Evolutionary conservation across 768 basidiomycete species (phyloP).

Genomic region (Boletus speciosus): DNA sequence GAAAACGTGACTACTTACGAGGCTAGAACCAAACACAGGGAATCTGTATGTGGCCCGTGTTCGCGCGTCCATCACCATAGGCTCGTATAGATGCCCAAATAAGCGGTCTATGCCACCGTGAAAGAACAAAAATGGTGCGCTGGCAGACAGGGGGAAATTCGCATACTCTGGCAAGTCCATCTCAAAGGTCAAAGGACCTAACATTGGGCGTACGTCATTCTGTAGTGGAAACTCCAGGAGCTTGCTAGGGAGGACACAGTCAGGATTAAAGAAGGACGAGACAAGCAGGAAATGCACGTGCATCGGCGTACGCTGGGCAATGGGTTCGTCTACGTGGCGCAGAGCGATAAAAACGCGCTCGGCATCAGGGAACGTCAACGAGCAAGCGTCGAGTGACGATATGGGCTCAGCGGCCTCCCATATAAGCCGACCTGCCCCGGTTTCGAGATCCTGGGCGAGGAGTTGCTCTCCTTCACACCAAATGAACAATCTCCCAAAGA

Average conservation of each 20-base stretch:
- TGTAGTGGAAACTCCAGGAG: slow-evolving; percentile 20
- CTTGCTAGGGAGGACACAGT: slow-evolving; percentile 12
- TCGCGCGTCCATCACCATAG: slow-evolving; percentile 16
- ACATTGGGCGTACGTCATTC: slow-evolving; percentile 6
- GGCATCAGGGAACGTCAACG: slow-evolving; percentile 13
- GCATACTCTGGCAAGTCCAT: slow-evolving; percentile 17
- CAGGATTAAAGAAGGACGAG: slow-evolving; percentile 2
- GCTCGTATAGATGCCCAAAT: slow-evolving; percentile 7
- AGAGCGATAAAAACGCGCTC: slow-evolving; percentile 21
- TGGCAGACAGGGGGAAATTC: slow-evolving; percentile 16
- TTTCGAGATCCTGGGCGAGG: slow-evolving; percentile 20
- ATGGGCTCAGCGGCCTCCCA: slow-evolving; percentile 12
- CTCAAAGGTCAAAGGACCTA: slow-evolving; percentile 14
- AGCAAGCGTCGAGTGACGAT: slow-evolving; percentile 21
- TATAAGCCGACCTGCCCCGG: slow-evolving; percentile 18
- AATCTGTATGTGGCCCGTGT: slow-evolving; percentile 17
- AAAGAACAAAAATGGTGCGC: slow-evolving; percentile 15
- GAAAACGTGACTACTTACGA: slow-evolving; percentile 8
- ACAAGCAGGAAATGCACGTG: slow-evolving; percentile 2
- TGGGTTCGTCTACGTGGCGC: slow-evolving; percentile 14
- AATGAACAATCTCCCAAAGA: slow-evolving; percentile 23
- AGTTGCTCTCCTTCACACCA: slow-evolving; percentile 21
- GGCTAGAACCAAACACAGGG: slow-evolving; percentile 8
- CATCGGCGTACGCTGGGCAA: slow-evolving; percentile 19
- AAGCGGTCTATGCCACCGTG: slow-evolving; percentile 14